phyloP scores from a whole-genome alignment of 331 rosid species.

The Rosa hybrid region DNA sequence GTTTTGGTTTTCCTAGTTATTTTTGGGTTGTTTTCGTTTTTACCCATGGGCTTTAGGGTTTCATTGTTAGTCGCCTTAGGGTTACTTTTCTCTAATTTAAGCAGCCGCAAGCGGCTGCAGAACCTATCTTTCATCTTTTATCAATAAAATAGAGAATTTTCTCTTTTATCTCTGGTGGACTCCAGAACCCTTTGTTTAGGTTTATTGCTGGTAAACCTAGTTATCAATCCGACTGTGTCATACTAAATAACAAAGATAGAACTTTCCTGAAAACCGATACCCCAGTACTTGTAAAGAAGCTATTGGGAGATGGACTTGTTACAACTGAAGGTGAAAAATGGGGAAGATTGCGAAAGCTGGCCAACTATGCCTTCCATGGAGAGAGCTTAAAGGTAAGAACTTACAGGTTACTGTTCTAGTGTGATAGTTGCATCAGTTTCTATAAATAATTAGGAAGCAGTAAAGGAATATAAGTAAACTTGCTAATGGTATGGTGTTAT shows the following conservation, averaged over 20 bases:
- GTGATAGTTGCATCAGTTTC: neutral
- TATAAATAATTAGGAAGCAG: neutral
- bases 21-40: no score
- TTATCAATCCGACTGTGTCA: neutral
- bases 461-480: neutral
- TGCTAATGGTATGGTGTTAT: neutral
- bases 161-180: no score
- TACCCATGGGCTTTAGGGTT: no score
- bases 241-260: conserved; percentile 16
- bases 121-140: no score
- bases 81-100: no score
- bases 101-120: no score
- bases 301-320: conserved; percentile 30
- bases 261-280: conserved; percentile 7
- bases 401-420: neutral
- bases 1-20: no score
- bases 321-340: conserved; percentile 36
- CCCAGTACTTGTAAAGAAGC: neutral
- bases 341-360: conserved; percentile 31
- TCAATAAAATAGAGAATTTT: no score
- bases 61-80: no score
- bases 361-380: conserved; percentile 30
- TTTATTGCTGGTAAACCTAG: no score
- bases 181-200: no score
- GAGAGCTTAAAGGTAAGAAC: conserved; percentile 34